Percentiles rank a stretch among this genome's conserved stretches.
These are phyloP conservation scores for Alternaria brassicae DNA, from an alignment of 2,329 filamentous ascomycete genomes.

Conservation along the genomic window DNA sequence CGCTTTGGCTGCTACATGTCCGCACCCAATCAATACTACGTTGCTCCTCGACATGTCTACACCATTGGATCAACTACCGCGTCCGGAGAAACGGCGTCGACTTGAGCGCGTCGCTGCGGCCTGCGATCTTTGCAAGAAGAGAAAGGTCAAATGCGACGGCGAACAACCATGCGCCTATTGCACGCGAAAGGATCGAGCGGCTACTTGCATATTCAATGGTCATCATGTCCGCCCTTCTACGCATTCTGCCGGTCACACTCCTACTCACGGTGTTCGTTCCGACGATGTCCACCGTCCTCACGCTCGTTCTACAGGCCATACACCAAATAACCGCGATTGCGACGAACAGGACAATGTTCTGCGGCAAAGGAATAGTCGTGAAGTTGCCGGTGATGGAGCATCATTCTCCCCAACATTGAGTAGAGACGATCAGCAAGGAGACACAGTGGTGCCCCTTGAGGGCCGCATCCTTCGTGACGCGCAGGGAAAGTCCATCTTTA, in stretches of 20 bases:
- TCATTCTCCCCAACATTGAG: constrained; percentile 35
- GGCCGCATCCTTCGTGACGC: constrained; percentile 59
- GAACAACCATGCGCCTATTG: constrained; percentile 61
- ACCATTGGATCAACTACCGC: constrained; percentile 6
- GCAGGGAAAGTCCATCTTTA: constrained; percentile 62
- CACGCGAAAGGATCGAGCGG: constrained; percentile 49
- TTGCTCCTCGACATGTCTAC: too few relatives aligned
- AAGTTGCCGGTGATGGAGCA: constrained; percentile 5
- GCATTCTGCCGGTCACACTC: constrained; percentile 43
- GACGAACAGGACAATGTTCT: neutral
- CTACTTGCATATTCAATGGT: constrained; percentile 53
- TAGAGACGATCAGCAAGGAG: constrained; percentile 48
- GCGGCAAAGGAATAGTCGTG: constrained; percentile 14
- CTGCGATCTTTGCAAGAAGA: constrained; percentile 42
- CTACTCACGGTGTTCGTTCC: constrained; percentile 15
- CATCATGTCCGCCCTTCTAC: constrained; percentile 44
- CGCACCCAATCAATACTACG: neutral
- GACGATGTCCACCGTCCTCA: constrained; percentile 4
- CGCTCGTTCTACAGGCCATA: constrained; percentile 4
- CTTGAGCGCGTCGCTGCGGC: constrained; percentile 39
- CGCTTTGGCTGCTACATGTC: neutral
- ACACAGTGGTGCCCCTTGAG: constrained; percentile 53
- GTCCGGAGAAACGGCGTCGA: constrained; percentile 32
- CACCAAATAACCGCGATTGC: constrained; percentile 15
- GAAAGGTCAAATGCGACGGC: constrained; percentile 60